Conservation (phyloP, 805 yeast genomes). For the Ogataea pilisensis region DNA sequence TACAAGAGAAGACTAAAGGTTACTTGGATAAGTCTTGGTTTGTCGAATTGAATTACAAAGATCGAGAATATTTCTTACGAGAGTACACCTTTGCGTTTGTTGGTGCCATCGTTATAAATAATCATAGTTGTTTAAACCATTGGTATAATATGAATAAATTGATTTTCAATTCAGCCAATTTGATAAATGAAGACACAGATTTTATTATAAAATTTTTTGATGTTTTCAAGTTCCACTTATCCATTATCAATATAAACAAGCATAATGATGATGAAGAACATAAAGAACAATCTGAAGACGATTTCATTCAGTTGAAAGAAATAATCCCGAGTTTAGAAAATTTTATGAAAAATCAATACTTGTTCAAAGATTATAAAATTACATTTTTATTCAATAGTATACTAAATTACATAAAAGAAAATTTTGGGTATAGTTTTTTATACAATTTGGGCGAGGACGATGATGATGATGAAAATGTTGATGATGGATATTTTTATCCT, state of each 20-base stretch:
- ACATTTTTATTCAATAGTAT: conserved; percentile 12
- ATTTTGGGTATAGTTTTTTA: conserved; percentile 7
- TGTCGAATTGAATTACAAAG: conserved; percentile 32
- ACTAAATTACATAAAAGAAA: conserved; percentile 7
- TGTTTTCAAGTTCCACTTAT: conserved; percentile 35
- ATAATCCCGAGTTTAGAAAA: conserved; percentile 9
- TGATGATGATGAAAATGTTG: background rate
- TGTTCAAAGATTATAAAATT: conserved; percentile 7
- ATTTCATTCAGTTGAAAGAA: conserved; percentile 6
- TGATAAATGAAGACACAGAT: conserved; percentile 20
- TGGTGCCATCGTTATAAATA: conserved; percentile 50
- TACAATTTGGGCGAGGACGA: background rate
- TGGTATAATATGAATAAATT: conserved; percentile 55
- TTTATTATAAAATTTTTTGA: conserved; percentile 33
- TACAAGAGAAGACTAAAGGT: conserved; percentile 44
- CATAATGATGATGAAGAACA: conserved; percentile 5
- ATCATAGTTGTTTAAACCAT: conserved; percentile 58
- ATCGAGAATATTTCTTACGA: conserved; percentile 36
- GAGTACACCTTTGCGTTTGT: conserved; percentile 54
- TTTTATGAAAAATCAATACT: conserved; percentile 12
- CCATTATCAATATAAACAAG: conserved; percentile 31
- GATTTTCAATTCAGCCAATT: conserved; percentile 32
- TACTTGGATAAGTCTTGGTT: conserved; percentile 63
- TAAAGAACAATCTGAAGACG: conserved; percentile 9
- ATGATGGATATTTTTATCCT: background rate